Evolutionary conservation across 2,329 filamentous ascomycete species (phyloP).

Genomic region (Daldinia sp.): DNA sequence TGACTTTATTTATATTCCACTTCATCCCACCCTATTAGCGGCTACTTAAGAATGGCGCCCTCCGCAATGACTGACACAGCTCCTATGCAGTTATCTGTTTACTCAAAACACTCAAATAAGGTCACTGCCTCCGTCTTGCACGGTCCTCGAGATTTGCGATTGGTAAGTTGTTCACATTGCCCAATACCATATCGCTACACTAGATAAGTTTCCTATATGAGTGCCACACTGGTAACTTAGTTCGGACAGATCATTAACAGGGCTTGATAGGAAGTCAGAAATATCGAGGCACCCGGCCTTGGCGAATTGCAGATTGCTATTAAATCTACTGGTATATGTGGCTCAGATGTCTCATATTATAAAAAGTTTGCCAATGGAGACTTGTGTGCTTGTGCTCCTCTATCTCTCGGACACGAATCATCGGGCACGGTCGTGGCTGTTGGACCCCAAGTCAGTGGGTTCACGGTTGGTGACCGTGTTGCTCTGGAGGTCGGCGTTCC

Average conservation of each 20-base stretch:
- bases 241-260: conserved; percentile 28
- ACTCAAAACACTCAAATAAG: conserved; percentile 52
- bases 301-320: conserved; percentile 72
- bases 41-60: conserved; percentile 56
- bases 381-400: conserved; percentile 69
- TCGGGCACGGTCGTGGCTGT: conserved; percentile 66
- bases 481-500: conserved; percentile 53
- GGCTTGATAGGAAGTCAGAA: conserved; percentile 57
- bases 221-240: not conserved
- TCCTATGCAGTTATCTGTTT: conserved; percentile 55
- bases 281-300: conserved; percentile 54
- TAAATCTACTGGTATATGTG: conserved; percentile 73
- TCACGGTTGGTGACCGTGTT: conserved; percentile 64
- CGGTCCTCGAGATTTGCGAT: conserved; percentile 63
- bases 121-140: conserved; percentile 65
- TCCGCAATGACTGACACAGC: conserved; percentile 56
- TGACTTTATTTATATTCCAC: conserved; percentile 40
- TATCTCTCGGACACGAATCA: conserved; percentile 71
- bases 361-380: conserved; percentile 77
- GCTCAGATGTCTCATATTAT: conserved; percentile 76
- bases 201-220: conserved; percentile 47
- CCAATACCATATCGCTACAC: conserved; percentile 31
- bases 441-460: conserved; percentile 61
- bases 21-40: conserved; percentile 48
- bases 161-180: conserved; percentile 54